Base-by-base conservation (phyloP, 2,329 filamentous ascomycete genomes). In the Pseudogymnoascus sp. region DNA sequence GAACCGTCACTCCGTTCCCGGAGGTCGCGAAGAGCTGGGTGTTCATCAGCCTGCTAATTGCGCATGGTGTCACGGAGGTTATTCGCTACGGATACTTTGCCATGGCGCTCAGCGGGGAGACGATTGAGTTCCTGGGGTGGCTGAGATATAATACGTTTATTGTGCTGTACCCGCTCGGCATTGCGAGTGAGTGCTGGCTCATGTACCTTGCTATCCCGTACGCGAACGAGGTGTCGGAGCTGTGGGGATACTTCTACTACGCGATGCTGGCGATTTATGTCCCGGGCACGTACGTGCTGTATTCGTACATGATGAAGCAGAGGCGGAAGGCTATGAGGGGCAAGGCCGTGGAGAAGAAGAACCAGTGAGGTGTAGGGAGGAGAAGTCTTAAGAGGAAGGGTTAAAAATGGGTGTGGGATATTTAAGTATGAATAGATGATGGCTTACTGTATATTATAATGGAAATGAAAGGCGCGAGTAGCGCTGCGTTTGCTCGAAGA, bases 291-390 rank as follows among this genome's bases (percentile, higher is more conserved):
- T 96, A 95, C 71, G 83, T 96, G 63, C 78, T 97, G 64, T 97
- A 95, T 74, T 91, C 90, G 21, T 90, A 99, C 77, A 97, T 99
- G 95, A 90, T 97, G 81, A 82, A 82, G 66, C 95, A 99, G 82
- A 83, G 93, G 69, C 82, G 85, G 68, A 96, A 91, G 82, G 85
- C 93, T 62, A 79, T 91, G 79, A 84, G 85, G 62, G 83, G 81
- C 42, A 84, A 86, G 72, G 73, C 77, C 59, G 70, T 71, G 56
- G 80, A 82, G 73, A 77, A 72, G 65, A 60, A 60, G 59, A 60
- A 25, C 59, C 34, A 60, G 59, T 60, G 10, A 60, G 23, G 11
- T 28, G 14, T n/a, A 18, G 50, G 28, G n/a, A 8, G 28, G 14
- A 4, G 50, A 18, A 18, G n/a, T 5, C 5, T 28, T 10, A 7